Base-by-base conservation (phyloP, 2,329 filamentous ascomycete species). In the Xylaria sp. region DNA sequence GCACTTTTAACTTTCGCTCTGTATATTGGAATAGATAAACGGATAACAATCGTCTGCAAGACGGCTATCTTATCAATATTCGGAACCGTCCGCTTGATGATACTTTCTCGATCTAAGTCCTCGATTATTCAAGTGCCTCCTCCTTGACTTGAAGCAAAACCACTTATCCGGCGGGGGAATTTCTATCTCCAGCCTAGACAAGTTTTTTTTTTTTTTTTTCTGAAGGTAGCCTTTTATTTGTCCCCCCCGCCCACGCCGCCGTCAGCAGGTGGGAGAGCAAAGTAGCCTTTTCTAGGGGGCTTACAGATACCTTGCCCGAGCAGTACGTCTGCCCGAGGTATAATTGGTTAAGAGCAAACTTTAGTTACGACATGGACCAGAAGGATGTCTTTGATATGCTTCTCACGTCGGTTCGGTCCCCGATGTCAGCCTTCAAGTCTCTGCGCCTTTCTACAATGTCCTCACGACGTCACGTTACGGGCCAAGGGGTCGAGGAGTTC, bases 381-480 rank as follows among this genome's bases (percentile, higher is more conserved):
- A 75, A 76, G 60, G 77, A 77, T 60, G 75, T 78, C 18, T 87
- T 86, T 75, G 81, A 83, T 5, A 82, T 89, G 66, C 82, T 89
- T 8, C 87, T 87, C 3, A 79, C 81, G 1, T 81, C 86, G 4
- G 79, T 90, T 5, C 84, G 86, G 73, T 84, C 81, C 42, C 81
- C 84, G 66, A 79, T 89, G 25, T 84, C 84, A 2, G 82, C 81
- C 5, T 79, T 89, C 9, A 82, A 83, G 35, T 87, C 85, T 5
- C 78, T 89, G 51, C 80, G 81, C 37, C 73, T 81, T 27, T 72
- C 73, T 32, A 74, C 77, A 21, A 61, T 76, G 35, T 74, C 76
- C 23, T 78, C 79, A n/a, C 70, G 69, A 27, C 71, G 66, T 5
- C 71, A 61, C n/a, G 44, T 57, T 21, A 23, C 68, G 9, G 47